Conservation (phyloP, 1,139 yeast genomes). For the Kodamaea derodonti region DNA sequence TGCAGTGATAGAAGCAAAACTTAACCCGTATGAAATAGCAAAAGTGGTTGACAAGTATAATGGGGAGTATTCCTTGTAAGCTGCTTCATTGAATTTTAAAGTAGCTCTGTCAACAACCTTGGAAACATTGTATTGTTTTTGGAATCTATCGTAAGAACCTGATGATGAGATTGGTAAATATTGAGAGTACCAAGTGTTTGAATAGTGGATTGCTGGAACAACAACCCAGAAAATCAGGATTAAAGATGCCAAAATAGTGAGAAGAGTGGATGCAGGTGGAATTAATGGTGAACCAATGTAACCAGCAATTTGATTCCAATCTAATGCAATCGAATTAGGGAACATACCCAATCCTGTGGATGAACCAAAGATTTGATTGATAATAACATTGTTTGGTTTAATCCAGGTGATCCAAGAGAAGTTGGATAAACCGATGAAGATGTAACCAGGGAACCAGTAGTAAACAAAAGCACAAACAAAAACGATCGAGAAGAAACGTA, state of each 20-base stretch:
- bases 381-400: constrained; percentile 37
- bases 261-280: constrained; percentile 59
- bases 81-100: constrained; percentile 41
- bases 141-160: constrained; percentile 38
- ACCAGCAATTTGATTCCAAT: constrained; percentile 48
- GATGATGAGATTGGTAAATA: constrained; percentile 42
- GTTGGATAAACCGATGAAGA: constrained; percentile 20
- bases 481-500: constrained; percentile 28
- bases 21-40: constrained; percentile 57
- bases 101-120: constrained; percentile 38
- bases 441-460: constrained; percentile 44
- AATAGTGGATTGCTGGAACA: constrained; percentile 40
- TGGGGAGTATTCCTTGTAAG: constrained; percentile 52
- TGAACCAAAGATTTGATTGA: constrained; percentile 62
- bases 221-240: constrained; percentile 38
- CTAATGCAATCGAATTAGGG: constrained; percentile 44
- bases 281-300: constrained; percentile 63
- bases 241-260: constrained; percentile 39
- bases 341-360: constrained; percentile 58
- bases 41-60: constrained; percentile 62
- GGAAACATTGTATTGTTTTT: constrained; percentile 29
- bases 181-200: constrained; percentile 42
- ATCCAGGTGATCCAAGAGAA: constrained; percentile 32
- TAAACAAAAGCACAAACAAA: constrained; percentile 27
- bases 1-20: constrained; percentile 62